These are phyloP conservation scores for Rhodamnia rubescens DNA, from an alignment of 345 rosid species.

Conservation along the genomic window DNA sequence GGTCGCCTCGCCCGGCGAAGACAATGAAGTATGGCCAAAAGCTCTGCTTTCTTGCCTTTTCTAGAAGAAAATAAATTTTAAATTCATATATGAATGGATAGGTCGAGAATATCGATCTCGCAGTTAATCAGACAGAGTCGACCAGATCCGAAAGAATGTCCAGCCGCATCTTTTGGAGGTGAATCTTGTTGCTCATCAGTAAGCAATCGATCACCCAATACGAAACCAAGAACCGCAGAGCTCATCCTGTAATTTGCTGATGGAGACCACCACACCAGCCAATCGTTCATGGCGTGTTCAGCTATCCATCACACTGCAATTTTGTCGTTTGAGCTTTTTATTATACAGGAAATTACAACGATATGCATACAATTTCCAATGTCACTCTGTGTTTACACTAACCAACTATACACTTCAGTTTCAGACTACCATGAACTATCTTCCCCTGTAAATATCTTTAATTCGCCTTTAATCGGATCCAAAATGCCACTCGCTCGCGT, in stretches of 20 bases:
- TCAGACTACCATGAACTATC: neutral
- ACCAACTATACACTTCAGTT: neutral
- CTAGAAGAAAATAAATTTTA: no score
- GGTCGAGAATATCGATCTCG: neutral
- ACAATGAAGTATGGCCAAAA: no score
- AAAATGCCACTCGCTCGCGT: slow-evolving; percentile 75
- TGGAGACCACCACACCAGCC: neutral
- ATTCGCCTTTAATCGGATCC: neutral
- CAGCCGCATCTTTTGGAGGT: neutral
- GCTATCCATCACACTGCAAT: neutral
- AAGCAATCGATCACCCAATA: neutral
- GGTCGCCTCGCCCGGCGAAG: no score
- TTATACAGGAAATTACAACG: neutral
- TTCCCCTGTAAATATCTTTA: neutral
- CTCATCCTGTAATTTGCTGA: neutral
- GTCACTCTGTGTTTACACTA: neutral
- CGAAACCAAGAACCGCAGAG: neutral
- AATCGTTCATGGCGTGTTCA: neutral
- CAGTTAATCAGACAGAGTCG: neutral
- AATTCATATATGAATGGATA: neutral
- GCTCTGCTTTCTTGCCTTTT: no score
- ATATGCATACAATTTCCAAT: neutral
- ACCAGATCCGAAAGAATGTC: neutral
- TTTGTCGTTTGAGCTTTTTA: neutral
- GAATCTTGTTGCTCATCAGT: neutral